Percentiles rank a stretch among this genome's conserved stretches.
phyloP scores from a whole-genome alignment of 805 yeast genomes.

The Metschnikowia gelsemii region DNA sequence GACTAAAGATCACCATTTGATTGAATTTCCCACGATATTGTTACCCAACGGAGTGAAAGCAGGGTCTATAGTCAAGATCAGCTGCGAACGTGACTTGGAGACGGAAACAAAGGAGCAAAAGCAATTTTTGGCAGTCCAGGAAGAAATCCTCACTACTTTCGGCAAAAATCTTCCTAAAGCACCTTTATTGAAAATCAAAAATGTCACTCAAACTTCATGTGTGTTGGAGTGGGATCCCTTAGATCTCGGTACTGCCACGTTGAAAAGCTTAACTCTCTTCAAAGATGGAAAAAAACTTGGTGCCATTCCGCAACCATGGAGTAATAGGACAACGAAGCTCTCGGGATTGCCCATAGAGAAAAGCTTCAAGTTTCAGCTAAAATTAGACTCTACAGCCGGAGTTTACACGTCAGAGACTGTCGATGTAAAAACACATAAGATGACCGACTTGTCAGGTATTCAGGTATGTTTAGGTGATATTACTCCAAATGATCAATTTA shows the following conservation, averaged over 20 bases:
- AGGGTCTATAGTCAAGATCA: constrained; percentile 86
- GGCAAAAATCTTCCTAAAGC: constrained; percentile 69
- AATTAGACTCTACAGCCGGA: constrained; percentile 90
- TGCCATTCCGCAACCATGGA: constrained; percentile 76
- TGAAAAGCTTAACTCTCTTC: constrained; percentile 73
- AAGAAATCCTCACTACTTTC: constrained; percentile 66
- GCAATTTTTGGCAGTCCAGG: constrained; percentile 65
- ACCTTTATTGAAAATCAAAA: constrained; percentile 68
- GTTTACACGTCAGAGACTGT: constrained; percentile 64
- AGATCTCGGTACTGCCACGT: constrained; percentile 75
- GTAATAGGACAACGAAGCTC: constrained; percentile 77
- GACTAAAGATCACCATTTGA: constrained; percentile 88
- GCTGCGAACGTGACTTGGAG: constrained; percentile 72
- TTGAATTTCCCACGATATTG: constrained; percentile 94
- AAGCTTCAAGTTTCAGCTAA: constrained; percentile 72
- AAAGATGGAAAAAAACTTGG: constrained; percentile 76
- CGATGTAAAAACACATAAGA: constrained; percentile 81
- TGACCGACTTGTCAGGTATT: constrained; percentile 93
- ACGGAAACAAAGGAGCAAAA: constrained; percentile 61
- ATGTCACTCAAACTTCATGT: constrained; percentile 91
- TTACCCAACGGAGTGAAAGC: constrained; percentile 88
- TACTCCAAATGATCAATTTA: constrained; percentile 50
- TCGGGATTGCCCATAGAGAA: constrained; percentile 91
- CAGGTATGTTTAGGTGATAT: constrained; percentile 87
- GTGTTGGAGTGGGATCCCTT: constrained; percentile 93